Conservation (phyloP, 352 stramenopile genomes). For the Pythium scleroteichum region DNA sequence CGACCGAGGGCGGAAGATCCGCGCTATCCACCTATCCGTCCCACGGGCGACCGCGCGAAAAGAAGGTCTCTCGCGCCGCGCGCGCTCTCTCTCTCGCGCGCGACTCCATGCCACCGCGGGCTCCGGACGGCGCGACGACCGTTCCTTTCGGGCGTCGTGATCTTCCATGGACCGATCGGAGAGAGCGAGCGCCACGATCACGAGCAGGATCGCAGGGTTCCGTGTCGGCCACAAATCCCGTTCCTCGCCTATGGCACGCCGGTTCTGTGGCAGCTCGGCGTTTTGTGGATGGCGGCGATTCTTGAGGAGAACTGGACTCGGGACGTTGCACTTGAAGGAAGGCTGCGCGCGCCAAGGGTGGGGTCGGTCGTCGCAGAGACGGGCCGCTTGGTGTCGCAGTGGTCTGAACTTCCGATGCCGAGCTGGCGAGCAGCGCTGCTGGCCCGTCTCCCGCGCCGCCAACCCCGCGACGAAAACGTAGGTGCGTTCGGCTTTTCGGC, state of each 20-base stretch:
- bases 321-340: constrained; percentile 29
- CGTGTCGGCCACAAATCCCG: too few species aligned
- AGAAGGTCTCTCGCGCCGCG: neutral
- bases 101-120: too few species aligned
- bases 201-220: too few species aligned
- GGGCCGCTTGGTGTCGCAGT: constrained; percentile 18
- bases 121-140: too few species aligned
- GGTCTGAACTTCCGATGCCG: constrained; percentile 1
- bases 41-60: constrained; percentile 17
- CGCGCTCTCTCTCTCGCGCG: too few species aligned
- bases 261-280: neutral
- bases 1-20: neutral
- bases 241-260: too few species aligned
- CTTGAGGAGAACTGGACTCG: constrained; percentile 3
- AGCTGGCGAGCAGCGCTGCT: neutral
- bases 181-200: too few species aligned
- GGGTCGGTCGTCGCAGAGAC: constrained; percentile 9
- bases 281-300: neutral
- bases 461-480: neutral
- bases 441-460: constrained; percentile 15
- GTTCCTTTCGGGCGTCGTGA: too few species aligned
- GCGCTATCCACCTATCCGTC: neutral
- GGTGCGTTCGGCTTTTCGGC: constrained; percentile 13
- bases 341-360: too few species aligned
- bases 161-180: constrained; percentile 6